Percentiles rank a stretch among this genome's conserved stretches.
These are phyloP conservation scores for Phyllosticta citriasiana DNA, from an alignment of 2,329 filamentous ascomycete species.

Conservation along the genomic window DNA sequence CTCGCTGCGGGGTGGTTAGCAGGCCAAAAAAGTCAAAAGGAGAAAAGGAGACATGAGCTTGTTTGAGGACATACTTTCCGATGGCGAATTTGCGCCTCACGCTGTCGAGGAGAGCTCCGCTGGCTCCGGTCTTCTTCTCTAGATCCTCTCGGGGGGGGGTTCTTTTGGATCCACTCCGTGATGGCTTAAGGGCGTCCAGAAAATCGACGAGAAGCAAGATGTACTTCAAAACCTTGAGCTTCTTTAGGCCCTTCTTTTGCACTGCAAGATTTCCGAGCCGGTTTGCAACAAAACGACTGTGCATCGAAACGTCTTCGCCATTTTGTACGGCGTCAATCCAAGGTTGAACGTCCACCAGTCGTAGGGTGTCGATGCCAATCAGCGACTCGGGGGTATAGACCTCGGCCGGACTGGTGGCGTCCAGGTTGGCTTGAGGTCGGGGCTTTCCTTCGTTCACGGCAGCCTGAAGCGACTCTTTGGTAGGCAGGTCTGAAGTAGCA, in stretches of 20 bases:
- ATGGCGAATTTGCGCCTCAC: slow-evolving; percentile 62
- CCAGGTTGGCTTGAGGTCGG: slow-evolving; percentile 58
- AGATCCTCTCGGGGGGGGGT: slow-evolving; percentile 56
- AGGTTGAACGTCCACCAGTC: slow-evolving; percentile 57
- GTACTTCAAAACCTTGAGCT: slow-evolving; percentile 40
- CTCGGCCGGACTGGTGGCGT: slow-evolving; percentile 57
- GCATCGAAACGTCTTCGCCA: slow-evolving; percentile 45
- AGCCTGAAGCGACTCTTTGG: slow-evolving; percentile 54
- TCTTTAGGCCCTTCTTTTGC: slow-evolving; percentile 35
- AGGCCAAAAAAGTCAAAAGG: slow-evolving; percentile 6
- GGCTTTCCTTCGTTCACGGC: slow-evolving; percentile 60
- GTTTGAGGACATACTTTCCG: slow-evolving; percentile 28
- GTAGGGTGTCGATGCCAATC: slow-evolving; percentile 58
- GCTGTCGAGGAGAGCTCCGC: slow-evolving; percentile 53
- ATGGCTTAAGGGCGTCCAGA: slow-evolving; percentile 28
- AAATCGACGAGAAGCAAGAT: slow-evolving; percentile 40
- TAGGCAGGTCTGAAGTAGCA: slow-evolving; percentile 55
- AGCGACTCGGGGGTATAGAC: slow-evolving; percentile 61
- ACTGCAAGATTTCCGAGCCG: slow-evolving; percentile 51
- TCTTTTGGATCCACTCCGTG: slow-evolving; percentile 29
- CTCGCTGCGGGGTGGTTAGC: slow-evolving; percentile 25
- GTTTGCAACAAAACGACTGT: slow-evolving; percentile 55
- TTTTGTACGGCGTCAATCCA: slow-evolving; percentile 61
- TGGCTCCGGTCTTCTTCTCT: slow-evolving; percentile 45
- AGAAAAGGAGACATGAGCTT: background rate